These are phyloP conservation scores for Colletotrichum sp. DNA, from an alignment of 2,329 filamentous ascomycete species.

Conservation along the genomic window DNA sequence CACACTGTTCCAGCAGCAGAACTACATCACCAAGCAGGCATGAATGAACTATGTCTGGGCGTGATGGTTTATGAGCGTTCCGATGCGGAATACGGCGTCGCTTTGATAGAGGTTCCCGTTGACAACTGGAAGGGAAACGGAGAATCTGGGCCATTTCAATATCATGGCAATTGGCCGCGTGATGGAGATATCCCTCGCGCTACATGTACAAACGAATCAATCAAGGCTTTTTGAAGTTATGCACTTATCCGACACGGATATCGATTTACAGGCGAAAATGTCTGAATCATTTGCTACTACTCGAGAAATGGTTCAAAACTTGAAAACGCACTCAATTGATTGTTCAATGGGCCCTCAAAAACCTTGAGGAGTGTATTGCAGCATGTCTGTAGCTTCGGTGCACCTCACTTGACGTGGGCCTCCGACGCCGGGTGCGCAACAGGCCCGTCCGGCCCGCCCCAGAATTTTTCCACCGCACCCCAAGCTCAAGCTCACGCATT, in stretches of 20 bases:
- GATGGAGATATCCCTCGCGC: constrained; percentile 16
- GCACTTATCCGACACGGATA: background rate
- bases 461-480: constrained; percentile 22
- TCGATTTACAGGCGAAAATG: background rate
- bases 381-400: background rate
- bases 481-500: constrained; percentile 13
- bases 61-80: background rate
- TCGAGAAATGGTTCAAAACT: background rate
- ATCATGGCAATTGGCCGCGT: constrained; percentile 14
- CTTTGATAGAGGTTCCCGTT: constrained; percentile 7
- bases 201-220: constrained; percentile 22
- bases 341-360: background rate
- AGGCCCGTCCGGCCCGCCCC: constrained; percentile 21
- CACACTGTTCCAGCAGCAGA: constrained; percentile 80
- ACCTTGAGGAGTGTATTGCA: background rate
- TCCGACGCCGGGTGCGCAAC: constrained; percentile 8
- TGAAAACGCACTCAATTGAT: background rate
- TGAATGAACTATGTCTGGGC: constrained; percentile 17
- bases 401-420: background rate
- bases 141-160: background rate
- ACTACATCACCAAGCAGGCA: constrained; percentile 66
- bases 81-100: background rate
- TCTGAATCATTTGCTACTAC: background rate
- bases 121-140: background rate
- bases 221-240: constrained; percentile 13